Conservation (phyloP, 345 rosid species). For the Eutrema yunnanense region DNA sequence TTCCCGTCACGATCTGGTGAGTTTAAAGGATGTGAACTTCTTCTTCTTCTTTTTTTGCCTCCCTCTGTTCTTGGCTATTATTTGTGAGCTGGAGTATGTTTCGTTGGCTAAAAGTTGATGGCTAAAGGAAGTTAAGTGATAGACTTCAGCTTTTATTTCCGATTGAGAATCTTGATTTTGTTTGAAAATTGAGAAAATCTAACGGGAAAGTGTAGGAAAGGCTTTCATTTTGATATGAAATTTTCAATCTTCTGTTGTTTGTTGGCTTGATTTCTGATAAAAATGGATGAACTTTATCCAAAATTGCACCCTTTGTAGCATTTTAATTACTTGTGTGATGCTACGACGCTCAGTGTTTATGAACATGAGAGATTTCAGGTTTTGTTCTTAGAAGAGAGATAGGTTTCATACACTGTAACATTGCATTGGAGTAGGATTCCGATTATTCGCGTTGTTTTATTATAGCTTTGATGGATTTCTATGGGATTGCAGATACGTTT, state of each 20-base stretch:
- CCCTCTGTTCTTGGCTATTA: not conserved
- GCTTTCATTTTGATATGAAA: not conserved
- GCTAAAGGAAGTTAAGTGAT: not conserved
- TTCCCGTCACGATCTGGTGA: slow-evolving; percentile 85
- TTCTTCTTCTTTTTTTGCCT: not conserved
- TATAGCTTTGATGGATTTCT: not conserved
- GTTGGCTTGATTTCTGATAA: slow-evolving; percentile 1
- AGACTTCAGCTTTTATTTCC: not conserved
- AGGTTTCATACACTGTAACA: not conserved
- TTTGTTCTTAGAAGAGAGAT: not conserved
- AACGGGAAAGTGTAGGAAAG: not conserved
- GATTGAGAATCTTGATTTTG: not conserved
- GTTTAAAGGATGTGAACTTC: not conserved
- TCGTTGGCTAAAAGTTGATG: not conserved
- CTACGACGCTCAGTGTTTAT: not conserved
- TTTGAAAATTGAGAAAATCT: too few relatives aligned
- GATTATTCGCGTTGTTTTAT: not conserved
- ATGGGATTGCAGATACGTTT: slow-evolving; percentile 58
- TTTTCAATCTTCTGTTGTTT: not conserved
- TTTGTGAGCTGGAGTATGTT: not conserved
- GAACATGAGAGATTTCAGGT: not conserved
- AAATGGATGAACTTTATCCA: not conserved
- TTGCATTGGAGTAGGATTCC: not conserved
- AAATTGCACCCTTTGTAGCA: not conserved
- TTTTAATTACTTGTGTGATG: not conserved